Conservation (phyloP, 2,329 filamentous ascomycete species). For the Fusarium hostae region DNA sequence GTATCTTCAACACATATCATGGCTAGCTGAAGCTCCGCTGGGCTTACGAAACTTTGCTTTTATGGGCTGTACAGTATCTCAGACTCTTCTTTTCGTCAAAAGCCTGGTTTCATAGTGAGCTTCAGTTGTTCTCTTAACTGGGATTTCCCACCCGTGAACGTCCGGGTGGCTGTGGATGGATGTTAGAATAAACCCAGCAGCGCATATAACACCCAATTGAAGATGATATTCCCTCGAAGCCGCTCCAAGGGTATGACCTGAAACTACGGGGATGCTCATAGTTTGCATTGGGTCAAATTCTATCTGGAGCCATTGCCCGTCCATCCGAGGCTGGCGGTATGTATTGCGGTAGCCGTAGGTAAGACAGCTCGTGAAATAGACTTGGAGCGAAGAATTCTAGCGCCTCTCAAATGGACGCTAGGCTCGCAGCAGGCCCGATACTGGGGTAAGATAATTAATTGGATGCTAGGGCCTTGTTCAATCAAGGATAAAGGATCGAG, state of each 20-base stretch:
- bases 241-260: conserved; percentile 17
- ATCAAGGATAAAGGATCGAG: conserved; percentile 19
- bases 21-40: conserved; percentile 13
- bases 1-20: conserved; percentile 24
- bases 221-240: neutral
- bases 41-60: conserved; percentile 4
- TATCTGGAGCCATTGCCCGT: conserved; percentile 31
- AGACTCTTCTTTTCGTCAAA: neutral
- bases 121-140: neutral
- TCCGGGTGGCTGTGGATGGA: conserved; percentile 14
- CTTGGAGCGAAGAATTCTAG: conserved; percentile 30
- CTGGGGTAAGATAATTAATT: conserved; percentile 32
- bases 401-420: neutral
- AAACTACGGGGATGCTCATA: conserved; percentile 17
- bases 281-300: conserved; percentile 19
- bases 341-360: neutral
- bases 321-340: conserved; percentile 22
- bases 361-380: neutral
- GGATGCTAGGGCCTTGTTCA: neutral
- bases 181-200: neutral
- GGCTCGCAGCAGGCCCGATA: conserved; percentile 22
- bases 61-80: neutral
- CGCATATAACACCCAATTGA: conserved; percentile 2
- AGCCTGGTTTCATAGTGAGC: neutral
- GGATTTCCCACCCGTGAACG: conserved; percentile 7